These are phyloP conservation scores for Arxiozyma slooffiae DNA, from an alignment of 1,139 yeast species.

Conservation along the genomic window DNA sequence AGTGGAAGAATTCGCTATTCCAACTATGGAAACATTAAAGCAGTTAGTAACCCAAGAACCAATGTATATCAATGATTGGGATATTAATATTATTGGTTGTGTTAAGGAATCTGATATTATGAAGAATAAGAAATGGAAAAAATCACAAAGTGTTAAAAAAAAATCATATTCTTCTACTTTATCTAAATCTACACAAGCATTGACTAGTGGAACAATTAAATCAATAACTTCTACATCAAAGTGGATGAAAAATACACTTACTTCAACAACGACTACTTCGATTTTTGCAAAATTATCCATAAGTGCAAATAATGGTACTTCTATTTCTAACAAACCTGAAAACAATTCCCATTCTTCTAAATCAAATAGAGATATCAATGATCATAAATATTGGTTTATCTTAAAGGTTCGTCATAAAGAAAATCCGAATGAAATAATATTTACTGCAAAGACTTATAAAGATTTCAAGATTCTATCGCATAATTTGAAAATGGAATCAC, in stretches of 20 bases:
- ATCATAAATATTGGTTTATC: slow-evolving; percentile 29
- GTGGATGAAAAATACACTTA: slow-evolving; percentile 30
- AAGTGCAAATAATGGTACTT: background rate
- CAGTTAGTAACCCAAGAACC: slow-evolving; percentile 38
- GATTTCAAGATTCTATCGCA: slow-evolving; percentile 54
- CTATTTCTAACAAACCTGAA: background rate
- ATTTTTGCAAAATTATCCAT: slow-evolving; percentile 27
- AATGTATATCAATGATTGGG: slow-evolving; percentile 47
- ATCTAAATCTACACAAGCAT: slow-evolving; percentile 1
- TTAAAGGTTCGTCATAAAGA: slow-evolving; percentile 34
- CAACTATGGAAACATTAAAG: slow-evolving; percentile 45
- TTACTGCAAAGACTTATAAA: slow-evolving; percentile 51
- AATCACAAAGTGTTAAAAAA: slow-evolving; percentile 8
- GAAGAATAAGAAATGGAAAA: slow-evolving; percentile 5
- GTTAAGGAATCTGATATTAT: slow-evolving; percentile 19
- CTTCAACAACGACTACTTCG: slow-evolving; percentile 17
- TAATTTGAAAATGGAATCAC: slow-evolving; percentile 45
- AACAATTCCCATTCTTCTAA: background rate
- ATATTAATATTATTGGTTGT: slow-evolving; percentile 60
- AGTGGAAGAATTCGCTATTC: slow-evolving; percentile 37
- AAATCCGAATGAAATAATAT: slow-evolving; percentile 33
- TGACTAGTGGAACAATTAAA: slow-evolving; percentile 3
- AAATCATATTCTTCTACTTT: slow-evolving; percentile 7
- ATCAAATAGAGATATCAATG: background rate
- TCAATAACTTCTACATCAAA: slow-evolving; percentile 12